Base-by-base conservation (phyloP, 2,329 filamentous ascomycete genomes). In the Neocucurbitaria cava region DNA sequence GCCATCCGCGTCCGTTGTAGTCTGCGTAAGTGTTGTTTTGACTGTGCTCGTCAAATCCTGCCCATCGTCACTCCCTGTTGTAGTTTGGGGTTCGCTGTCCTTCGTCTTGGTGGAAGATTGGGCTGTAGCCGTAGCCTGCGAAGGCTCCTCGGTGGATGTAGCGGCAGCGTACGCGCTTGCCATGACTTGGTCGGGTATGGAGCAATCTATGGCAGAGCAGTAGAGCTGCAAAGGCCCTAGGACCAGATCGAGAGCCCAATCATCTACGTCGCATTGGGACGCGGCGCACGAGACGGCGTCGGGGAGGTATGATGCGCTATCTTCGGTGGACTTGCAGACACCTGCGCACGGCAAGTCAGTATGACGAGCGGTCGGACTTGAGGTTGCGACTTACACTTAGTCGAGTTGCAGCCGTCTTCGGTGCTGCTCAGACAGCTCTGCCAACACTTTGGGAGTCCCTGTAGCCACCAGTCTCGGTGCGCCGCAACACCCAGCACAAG, bases 241-340 rank as follows among this genome's bases (percentile, higher is more conserved):
- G 39, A 49, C 49, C 17, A 64, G 36, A 5, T 62, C 46, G 31
- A 69, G 42, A 1, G 49, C 48, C 47, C 44, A 59, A 3, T 60
- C 57, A 10, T 60, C 52, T 1, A 48, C 54, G 8, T 62, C 54
- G 55, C 68, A 71, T 17, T 49, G 48, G 9, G 39, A 44, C 8
- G 49, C 50, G n/a, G 56, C 54, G 52, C 67, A 70, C 23, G 62
- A 53, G 40, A 66, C 58, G 1, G 61, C 61, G 46, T 40, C 49
- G 41, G 58, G 44, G 6, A 71, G 61, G 52, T 63, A 69, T 9
- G 49, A 54, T 18, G 49, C 52, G 55, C 49, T 55, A 26, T 52
- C 50, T 41, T 65, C 44, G 39, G 62, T 64, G 3, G 63, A 58
- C 9, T 67, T 54, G 61, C 66, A 71, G 31, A 71, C 65, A 45